These are phyloP conservation scores for Hanseniaspora guilliermondii DNA, from an alignment of 805 yeast genomes.

Conservation along the genomic window DNA sequence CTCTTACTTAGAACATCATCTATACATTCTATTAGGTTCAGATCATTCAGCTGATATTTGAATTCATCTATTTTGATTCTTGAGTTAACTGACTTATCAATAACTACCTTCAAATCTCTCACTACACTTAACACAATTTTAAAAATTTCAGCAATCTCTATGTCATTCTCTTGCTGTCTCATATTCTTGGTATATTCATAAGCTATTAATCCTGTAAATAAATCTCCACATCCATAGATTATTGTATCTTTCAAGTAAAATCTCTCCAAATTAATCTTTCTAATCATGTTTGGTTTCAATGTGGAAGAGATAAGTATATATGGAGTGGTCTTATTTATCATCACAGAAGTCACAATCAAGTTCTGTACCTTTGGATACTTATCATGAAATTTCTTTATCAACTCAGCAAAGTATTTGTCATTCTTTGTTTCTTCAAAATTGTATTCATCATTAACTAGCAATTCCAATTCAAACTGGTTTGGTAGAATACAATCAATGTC, in stretches of 20 bases:
- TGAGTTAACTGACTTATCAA: constrained; percentile 30
- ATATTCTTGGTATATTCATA: constrained; percentile 33
- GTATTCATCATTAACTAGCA: constrained; percentile 35
- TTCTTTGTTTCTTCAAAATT: constrained; percentile 14
- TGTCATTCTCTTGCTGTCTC: constrained; percentile 4
- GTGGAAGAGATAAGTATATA: constrained; percentile 1
- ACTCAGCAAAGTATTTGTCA: constrained; percentile 28
- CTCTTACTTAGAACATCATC: neutral
- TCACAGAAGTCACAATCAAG: constrained; percentile 38
- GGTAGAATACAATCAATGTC: constrained; percentile 48
- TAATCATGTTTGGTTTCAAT: neutral
- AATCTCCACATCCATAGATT: constrained; percentile 62
- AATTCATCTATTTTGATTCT: neutral
- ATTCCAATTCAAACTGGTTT: constrained; percentile 63
- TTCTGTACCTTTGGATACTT: constrained; percentile 36
- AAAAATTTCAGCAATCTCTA: constrained; percentile 12
- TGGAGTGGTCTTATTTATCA: constrained; percentile 24
- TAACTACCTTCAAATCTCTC: constrained; percentile 32
- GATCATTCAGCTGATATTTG: constrained; percentile 4
- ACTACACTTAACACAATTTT: constrained; percentile 33
- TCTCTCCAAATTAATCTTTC: constrained; percentile 1
- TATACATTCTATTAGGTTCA: constrained; percentile 8
- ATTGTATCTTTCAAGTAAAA: constrained; percentile 6
- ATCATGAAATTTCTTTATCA: constrained; percentile 34
- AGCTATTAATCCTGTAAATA: constrained; percentile 51